Percentiles rank a stretch among this genome's conserved stretches.
These are phyloP conservation scores for Crithidia expoeki DNA, from an alignment of 208 protist species.

Conservation along the genomic window DNA sequence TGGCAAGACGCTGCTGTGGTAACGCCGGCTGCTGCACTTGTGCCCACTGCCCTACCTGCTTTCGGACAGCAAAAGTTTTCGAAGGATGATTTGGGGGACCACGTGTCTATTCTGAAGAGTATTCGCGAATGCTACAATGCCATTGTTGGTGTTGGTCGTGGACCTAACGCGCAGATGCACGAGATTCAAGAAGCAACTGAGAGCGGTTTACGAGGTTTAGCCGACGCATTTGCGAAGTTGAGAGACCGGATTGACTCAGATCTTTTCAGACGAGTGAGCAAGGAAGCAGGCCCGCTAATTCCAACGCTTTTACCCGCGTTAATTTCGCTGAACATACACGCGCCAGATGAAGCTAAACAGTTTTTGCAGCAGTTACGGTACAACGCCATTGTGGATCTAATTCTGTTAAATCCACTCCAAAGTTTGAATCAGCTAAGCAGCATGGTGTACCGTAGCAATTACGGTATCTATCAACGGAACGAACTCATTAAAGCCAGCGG, in stretches of 20 bases:
- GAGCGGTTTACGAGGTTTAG: conserved; percentile 55
- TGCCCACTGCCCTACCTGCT: conserved; percentile 16
- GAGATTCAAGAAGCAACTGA: conserved; percentile 68
- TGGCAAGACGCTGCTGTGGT: neutral
- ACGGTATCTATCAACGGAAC: conserved; percentile 71
- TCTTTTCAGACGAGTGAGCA: conserved; percentile 24
- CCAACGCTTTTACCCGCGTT: conserved; percentile 54
- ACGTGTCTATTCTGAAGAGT: conserved; percentile 47
- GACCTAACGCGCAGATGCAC: conserved; percentile 64
- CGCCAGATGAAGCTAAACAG: conserved; percentile 55
- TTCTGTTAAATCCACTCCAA: conserved; percentile 55
- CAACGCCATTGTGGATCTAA: conserved; percentile 49
- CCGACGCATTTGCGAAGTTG: conserved; percentile 28
- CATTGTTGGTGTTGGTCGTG: conserved; percentile 59
- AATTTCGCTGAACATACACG: conserved; percentile 61
- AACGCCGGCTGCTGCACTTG: neutral
- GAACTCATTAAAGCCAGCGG: conserved; percentile 64
- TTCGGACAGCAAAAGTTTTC: conserved; percentile 47
- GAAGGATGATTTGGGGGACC: conserved; percentile 48
- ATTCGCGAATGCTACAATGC: conserved; percentile 67
- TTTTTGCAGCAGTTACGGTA: conserved; percentile 46
- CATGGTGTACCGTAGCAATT: conserved; percentile 66
- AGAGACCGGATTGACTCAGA: conserved; percentile 29
- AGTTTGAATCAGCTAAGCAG: conserved; percentile 45
- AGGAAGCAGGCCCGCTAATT: conserved; percentile 50